Evolutionary conservation across 495 filamentous ascomycete genomes (phyloP).

Genomic region (Pseudoneurospora amorphoporcata): DNA sequence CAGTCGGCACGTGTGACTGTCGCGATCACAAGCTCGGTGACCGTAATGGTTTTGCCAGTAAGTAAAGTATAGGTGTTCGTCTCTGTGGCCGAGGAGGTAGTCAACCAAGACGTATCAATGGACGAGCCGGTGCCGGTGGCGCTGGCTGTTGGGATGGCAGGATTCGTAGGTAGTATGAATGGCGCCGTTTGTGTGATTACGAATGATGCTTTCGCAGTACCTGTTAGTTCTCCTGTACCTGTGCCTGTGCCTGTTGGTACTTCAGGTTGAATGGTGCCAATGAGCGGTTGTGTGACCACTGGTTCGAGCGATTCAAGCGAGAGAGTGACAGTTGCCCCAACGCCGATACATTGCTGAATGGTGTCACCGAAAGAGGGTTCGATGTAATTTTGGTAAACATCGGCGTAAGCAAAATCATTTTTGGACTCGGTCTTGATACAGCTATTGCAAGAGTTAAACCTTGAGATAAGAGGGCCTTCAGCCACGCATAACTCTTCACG

Average conservation of each 20-base stretch:
- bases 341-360: not conserved
- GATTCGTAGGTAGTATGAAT: not conserved
- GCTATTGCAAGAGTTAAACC: not conserved
- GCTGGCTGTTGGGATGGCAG: not conserved
- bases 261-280: not conserved
- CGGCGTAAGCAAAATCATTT: not conserved
- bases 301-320: not conserved
- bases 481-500: not conserved
- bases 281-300: not conserved
- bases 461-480: not conserved
- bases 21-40: not conserved
- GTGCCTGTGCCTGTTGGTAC: not conserved
- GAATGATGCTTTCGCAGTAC: not conserved
- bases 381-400: not conserved
- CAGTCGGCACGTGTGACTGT: not conserved
- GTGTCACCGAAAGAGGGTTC: not conserved
- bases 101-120: not conserved
- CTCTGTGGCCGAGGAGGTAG: not conserved
- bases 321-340: not conserved
- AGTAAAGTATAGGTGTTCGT: not conserved
- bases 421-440: not conserved
- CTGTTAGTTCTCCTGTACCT: not conserved
- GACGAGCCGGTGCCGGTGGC: not conserved
- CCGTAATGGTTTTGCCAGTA: not conserved
- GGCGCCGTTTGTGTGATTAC: not conserved